Base-by-base conservation (phyloP, 208 protist species). In the Leishmania turanica region DNA sequence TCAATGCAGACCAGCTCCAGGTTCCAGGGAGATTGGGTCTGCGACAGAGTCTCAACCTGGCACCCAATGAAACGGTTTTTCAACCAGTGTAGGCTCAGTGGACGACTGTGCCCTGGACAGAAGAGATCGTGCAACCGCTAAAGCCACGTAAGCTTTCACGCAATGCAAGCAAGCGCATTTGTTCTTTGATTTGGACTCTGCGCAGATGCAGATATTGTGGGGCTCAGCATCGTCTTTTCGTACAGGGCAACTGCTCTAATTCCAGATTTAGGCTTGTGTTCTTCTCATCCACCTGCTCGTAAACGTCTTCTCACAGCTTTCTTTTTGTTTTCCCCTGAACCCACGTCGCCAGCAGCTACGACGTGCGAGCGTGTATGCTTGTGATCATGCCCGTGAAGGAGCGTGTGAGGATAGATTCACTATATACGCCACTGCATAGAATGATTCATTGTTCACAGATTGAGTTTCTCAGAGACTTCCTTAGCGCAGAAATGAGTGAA, bases 1-100 rank as follows among this genome's bases (percentile, higher is more conserved):
- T 93, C 81, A 98, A 98, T 76, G 93, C 93, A 0, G 93, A 98
- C 60, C 95, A 98, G 78, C 88, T 98, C 11, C 79, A 77, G 56
- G 91, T 95, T 37, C 95, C 95, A 71, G 95, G 95, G 4, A 79
- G 95, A 58, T 81, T 98, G 40, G 92, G 88, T 1, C 84, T 98
- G 27, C 84, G 89, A 42, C 78, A 80, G 45, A 85, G 82, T 64
- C 72, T 85, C 21, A 79, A 75, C 51, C 31, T 68, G 3, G 42
- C n/a, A 21, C 27, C 82, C 47, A 54, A 69, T 31, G 58, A 78
- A 37, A 69, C 75, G 42, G 65, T 88, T 34, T 89, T 91, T 73
- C 83, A 89, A 34, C 81, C 76, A 24, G 75, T 84, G 11, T 87
- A 66, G 81, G 24, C 17, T n/a, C 72, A 40, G 40, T 60, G 17